These are phyloP conservation scores for Vachellia collinsii DNA, from an alignment of 306 rosid genomes.

Conservation along the genomic window DNA sequence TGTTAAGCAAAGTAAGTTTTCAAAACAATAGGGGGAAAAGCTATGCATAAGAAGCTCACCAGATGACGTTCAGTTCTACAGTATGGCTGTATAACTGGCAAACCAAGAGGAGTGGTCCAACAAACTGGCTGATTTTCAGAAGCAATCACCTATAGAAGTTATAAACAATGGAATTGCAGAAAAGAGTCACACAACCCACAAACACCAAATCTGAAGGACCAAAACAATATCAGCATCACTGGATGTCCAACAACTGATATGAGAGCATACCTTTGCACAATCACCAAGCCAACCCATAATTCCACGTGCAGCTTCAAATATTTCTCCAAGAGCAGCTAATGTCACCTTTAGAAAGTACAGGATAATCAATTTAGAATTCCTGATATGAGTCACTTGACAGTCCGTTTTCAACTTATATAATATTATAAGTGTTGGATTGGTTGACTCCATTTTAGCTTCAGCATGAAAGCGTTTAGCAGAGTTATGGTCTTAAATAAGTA, in stretches of 20 bases:
- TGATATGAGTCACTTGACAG: slow-evolving; percentile 10
- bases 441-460: slow-evolving; percentile 17
- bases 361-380: neutral
- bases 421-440: neutral
- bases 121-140: slow-evolving; percentile 80
- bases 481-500: neutral
- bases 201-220: slow-evolving; percentile 14
- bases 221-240: slow-evolving; percentile 19
- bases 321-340: slow-evolving; percentile 90
- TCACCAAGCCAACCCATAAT: slow-evolving; percentile 93
- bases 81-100: slow-evolving; percentile 90
- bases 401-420: neutral
- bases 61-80: slow-evolving; percentile 71
- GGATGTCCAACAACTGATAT: slow-evolving; percentile 20
- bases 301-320: slow-evolving; percentile 86
- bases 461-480: neutral
- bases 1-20: neutral
- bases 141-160: slow-evolving; percentile 69
- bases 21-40: neutral
- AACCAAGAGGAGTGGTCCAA: slow-evolving; percentile 94
- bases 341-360: slow-evolving; percentile 60
- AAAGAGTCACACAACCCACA: slow-evolving; percentile 6
- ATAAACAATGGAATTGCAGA: slow-evolving; percentile 17
- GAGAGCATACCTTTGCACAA: slow-evolving; percentile 71
- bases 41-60: slow-evolving; percentile 52